phyloP scores from a whole-genome alignment of 345 rosid species.

The Dovyalis caffra region DNA sequence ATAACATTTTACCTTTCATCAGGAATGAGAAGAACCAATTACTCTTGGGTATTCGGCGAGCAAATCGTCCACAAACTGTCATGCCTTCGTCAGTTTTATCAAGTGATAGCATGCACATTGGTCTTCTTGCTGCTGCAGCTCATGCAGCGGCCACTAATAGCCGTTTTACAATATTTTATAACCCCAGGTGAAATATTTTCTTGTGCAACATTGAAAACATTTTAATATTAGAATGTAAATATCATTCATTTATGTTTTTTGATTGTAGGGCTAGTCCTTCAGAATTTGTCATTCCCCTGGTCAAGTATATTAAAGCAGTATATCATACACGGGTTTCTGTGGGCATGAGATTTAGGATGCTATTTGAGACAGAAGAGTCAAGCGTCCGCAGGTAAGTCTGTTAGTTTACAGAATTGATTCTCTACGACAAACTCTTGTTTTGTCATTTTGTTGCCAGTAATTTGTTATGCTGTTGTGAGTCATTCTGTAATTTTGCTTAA shows the following conservation, averaged over 20 bases:
- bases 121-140: background rate
- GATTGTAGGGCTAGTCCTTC: slow-evolving; percentile 15
- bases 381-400: background rate
- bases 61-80: background rate
- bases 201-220: background rate
- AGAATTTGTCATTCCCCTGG: slow-evolving; percentile 5
- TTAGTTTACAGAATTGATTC: background rate
- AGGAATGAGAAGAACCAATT: background rate
- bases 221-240: background rate
- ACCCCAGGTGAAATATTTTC: background rate
- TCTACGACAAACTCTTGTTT: background rate
- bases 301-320: background rate
- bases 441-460: background rate
- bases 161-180: background rate
- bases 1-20: background rate
- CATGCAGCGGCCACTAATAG: background rate
- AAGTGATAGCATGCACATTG: slow-evolving; percentile 1
- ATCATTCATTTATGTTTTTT: background rate
- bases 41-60: slow-evolving; percentile 2
- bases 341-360: slow-evolving; percentile 1
- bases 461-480: background rate
- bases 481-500: background rate
- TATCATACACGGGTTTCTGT: background rate
- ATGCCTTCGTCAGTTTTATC: slow-evolving; percentile 2
- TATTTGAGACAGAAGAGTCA: slow-evolving; percentile 1